Conservation (phyloP, 371 early-diverging fungal genomes). For the Chytridiales sp. region DNA sequence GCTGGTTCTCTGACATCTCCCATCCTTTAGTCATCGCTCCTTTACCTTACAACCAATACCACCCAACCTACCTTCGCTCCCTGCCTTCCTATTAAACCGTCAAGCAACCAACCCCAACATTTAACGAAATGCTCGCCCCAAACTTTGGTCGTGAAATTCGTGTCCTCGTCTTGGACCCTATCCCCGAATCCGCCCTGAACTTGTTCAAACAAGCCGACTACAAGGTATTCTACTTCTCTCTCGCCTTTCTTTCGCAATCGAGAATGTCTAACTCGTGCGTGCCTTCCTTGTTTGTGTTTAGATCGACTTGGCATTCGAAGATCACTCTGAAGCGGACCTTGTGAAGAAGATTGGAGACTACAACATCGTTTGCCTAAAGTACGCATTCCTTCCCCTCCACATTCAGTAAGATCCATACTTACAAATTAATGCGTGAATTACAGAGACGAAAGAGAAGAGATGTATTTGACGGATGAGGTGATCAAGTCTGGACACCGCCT, state of each 20-base stretch:
- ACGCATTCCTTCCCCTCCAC: not conserved
- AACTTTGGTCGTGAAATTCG: slow-evolving; percentile 19
- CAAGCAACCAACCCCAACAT: no score
- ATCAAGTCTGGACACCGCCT: slow-evolving; percentile 37
- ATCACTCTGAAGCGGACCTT: slow-evolving; percentile 36
- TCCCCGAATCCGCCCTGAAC: slow-evolving; percentile 24
- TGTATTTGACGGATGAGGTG: slow-evolving; percentile 45
- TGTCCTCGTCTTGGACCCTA: slow-evolving; percentile 33
- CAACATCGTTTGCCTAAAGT: slow-evolving; percentile 44
- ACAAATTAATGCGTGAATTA: not conserved
- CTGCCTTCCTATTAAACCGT: no score
- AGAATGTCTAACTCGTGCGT: not conserved
- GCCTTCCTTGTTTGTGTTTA: not conserved
- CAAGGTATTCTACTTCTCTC: slow-evolving; percentile 10
- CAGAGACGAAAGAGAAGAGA: slow-evolving; percentile 30
- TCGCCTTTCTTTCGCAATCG: not conserved
- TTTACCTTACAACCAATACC: no score
- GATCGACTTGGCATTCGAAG: slow-evolving; percentile 36
- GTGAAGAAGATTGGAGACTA: slow-evolving; percentile 39
- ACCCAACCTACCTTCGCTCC: no score
- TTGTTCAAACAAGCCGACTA: slow-evolving; percentile 27
- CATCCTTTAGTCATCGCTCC: no score
- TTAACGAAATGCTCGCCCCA: not conserved
- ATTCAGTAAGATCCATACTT: not conserved
- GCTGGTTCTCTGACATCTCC: no score